Base-by-base conservation (phyloP, 2,329 filamentous ascomycete genomes). In the Teratosphaeria nubilosa region DNA sequence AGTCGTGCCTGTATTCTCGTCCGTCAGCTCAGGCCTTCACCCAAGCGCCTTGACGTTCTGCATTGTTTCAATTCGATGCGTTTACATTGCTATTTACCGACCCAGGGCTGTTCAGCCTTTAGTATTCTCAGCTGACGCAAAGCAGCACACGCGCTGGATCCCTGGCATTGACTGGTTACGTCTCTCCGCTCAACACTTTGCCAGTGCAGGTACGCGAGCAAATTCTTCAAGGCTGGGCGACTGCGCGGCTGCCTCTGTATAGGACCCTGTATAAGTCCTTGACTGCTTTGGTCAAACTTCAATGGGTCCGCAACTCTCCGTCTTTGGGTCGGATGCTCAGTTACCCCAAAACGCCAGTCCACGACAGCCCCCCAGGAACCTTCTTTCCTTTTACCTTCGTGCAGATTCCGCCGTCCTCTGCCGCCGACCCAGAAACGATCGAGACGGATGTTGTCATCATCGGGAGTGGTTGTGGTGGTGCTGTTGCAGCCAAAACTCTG, bases 401-500 rank as follows among this genome's bases (percentile, higher is more conserved):
- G 52, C 84, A 88, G 66, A 80, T 81, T 1, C 76, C 81, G 0
- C 24, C 41, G 16, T 48, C 55, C 11, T 48, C 41, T 48, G 53
- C 52, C 24, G 37, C 60, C 24, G 69, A 77, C 4, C 76, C 82
- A 0, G 83, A 85, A 62, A 78, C 79, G 2, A 75, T 95, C 45
- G 83, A 90, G 56, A 86, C 88, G 0, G 92, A 96, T 70, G 84
- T 95, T 0, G 83, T 95, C 48, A 85, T 96, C 59, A 80, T 96
- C 22, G 91, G 91, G 2, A 94, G 88, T 41, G 91, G 91, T 30
- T 95, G 89, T 65, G 91, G 91, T 62, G 91, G 88, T 48, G 89
- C 81, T 10, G 90, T 96, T 0, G 83, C 81, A 37, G 91, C 91
- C 25, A 91, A 91, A 72, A 86, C 88, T 55, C 76, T 96, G 1